Evolutionary conservation across 2,329 filamentous ascomycete species (phyloP).

Genomic region (Colletotrichum horii): DNA sequence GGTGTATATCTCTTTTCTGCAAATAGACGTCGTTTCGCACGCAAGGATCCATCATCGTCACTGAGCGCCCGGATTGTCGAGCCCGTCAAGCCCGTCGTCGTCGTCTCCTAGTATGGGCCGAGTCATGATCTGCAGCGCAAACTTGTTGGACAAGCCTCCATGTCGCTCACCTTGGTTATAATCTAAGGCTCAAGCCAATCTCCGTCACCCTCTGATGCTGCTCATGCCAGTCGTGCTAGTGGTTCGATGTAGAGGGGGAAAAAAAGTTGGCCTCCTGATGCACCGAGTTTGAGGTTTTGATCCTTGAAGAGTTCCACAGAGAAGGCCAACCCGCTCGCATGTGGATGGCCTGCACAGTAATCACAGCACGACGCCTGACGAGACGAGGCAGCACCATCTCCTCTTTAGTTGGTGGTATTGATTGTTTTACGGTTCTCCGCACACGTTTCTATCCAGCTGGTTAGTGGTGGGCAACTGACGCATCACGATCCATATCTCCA

Average conservation of each 20-base stretch:
- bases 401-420: background rate
- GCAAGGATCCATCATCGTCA: background rate
- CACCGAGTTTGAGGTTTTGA: background rate
- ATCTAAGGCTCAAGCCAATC: background rate
- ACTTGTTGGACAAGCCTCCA: background rate
- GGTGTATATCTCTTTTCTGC: background rate
- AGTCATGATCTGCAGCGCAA: constrained; percentile 17
- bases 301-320: background rate
- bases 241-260: background rate
- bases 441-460: background rate
- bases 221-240: background rate
- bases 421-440: background rate
- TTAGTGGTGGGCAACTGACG: background rate
- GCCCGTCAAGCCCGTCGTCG: background rate
- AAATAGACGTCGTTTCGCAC: background rate
- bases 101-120: background rate
- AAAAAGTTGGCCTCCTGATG: background rate
- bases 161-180: background rate
- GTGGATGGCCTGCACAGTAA: background rate
- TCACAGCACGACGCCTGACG: background rate
- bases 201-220: background rate
- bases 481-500: background rate
- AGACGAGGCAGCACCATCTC: background rate
- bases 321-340: background rate
- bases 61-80: background rate